These are phyloP conservation scores for Colletotrichum cordylinicola DNA, from an alignment of 2,329 filamentous ascomycete species.

Conservation along the genomic window DNA sequence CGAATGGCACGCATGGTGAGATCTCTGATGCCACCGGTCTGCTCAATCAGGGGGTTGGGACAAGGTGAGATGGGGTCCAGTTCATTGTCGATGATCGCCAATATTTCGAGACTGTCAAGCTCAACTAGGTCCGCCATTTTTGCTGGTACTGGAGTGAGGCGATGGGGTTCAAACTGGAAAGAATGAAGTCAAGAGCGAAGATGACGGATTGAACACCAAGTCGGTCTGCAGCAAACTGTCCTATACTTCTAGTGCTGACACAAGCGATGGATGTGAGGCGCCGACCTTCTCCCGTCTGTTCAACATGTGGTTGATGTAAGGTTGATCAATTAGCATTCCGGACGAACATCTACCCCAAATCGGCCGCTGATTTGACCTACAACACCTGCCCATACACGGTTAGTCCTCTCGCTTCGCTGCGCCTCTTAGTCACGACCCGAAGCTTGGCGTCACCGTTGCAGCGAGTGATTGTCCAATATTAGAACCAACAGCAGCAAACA, in stretches of 20 bases:
- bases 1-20: conserved; percentile 40
- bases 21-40: conserved; percentile 46
- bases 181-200: background rate
- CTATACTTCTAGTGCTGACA: background rate
- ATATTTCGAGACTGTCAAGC: conserved; percentile 45
- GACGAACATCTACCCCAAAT: background rate
- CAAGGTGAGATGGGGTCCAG: conserved; percentile 56
- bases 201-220: background rate
- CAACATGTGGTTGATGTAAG: background rate
- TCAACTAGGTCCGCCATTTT: conserved; percentile 16
- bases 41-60: conserved; percentile 45
- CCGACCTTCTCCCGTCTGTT: background rate
- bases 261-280: background rate
- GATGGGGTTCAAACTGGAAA: background rate
- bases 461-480: background rate
- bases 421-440: background rate
- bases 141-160: background rate
- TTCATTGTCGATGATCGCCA: conserved; percentile 60
- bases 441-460: background rate
- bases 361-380: background rate
- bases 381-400: background rate
- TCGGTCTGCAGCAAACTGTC: background rate
- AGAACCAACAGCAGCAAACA: background rate
- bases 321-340: background rate
- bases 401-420: background rate